Evolutionary conservation across 495 filamentous ascomycete genomes (phyloP), one percentile per base, ranked within the genome.

Genomic region (Thermothielavioides terrestris): DNA sequence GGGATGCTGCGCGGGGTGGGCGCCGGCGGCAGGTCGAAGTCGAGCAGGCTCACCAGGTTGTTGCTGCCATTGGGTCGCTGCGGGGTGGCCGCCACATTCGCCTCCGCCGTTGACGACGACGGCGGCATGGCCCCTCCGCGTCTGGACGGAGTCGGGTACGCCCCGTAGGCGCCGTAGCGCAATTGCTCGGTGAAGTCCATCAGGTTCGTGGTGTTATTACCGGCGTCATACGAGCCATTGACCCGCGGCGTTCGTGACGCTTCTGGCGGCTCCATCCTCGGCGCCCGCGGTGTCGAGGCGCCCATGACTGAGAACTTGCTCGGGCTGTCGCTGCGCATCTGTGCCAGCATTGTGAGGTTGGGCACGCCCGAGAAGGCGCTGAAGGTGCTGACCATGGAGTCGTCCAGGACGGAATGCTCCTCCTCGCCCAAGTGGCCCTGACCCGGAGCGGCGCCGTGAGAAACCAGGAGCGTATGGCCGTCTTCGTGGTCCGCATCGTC

Each of bases 1-100:
- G 92, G 92, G 35, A 97, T 80, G 35, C 86, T 94, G 47, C 91
- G 84, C 15, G 92, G 92, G 1, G 92, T 97, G 3, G 89, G 89
- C 10, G 83, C 77, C 3, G 88, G 86, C 9, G 89, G 88, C 14
- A 96, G 84, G 54, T 96, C 90, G 61, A 96, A 95, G 63, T 98
- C 92, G 31, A 98, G 78, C 8, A 97, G 76, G 54, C 84, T 84
- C 27, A 72, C 66, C 41, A 65, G 56, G 48, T 50, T 53, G 42
- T 47, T 61, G 28, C 46, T 38, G 7, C 27, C 18, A 25, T 23
- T 23, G 34, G 18, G 8, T 10, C 67, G 63, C 17, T 68, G 62
- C 7, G 71, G 71, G 1, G 71, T 75, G 7, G 57, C 59, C 12
- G 58, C 49, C 15, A 60, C 46, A 0, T 42, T 26, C 20, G 49